Base-by-base conservation (phyloP, 75 land plant species). In the Pseudotsuga menziesii region DNA sequence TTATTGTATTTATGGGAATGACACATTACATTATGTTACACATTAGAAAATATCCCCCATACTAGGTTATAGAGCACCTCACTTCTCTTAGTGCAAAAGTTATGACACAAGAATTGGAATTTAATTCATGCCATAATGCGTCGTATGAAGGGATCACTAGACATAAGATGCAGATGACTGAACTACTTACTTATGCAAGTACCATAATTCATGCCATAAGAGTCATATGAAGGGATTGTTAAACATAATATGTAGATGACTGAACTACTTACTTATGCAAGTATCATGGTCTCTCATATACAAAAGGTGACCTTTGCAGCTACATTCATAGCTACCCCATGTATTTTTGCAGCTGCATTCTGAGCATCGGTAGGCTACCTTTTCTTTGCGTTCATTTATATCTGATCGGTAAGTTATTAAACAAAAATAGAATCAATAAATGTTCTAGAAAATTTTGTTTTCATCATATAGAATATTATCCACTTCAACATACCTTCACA, bases 321-420 rank as follows among this genome's bases (percentile, higher is more conserved):
- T 79, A 80, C 99, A 97, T n/a, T 92, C 93, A 70, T 88, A 97
- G 77, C 95, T 87, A 23, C 99, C 99, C 93, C 93, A 97, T 15
- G 99, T 97, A 76, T 97, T 92, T 79, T 89, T 92, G 89, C 99
- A 97, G n/a, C 79, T 83, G 84, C 99, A 97, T 57, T 91, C 91
- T 11, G 96, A 73, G 75, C 98, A 96, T 54, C 90, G 91, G 76
- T 94, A 96, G 2, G 92, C 92, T 39, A 77, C 57, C 79, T 84
- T 93, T 74, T 91, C 90, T 56, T 87, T 78, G 85, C 98, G 93
- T 67, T 96, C 98, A 79, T 96, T 85, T 70, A 96, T 82, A 78
- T 96, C 98, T 96, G 81, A 48, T 82, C 75, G 25, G 66, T 5
- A 64, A 56, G 60, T 57, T 54, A 74, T 7, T 32, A 19, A 26